Evolutionary conservation across 306 rosid genomes (phyloP).

Genomic region (Amphicarpaea edgeworthii): DNA sequence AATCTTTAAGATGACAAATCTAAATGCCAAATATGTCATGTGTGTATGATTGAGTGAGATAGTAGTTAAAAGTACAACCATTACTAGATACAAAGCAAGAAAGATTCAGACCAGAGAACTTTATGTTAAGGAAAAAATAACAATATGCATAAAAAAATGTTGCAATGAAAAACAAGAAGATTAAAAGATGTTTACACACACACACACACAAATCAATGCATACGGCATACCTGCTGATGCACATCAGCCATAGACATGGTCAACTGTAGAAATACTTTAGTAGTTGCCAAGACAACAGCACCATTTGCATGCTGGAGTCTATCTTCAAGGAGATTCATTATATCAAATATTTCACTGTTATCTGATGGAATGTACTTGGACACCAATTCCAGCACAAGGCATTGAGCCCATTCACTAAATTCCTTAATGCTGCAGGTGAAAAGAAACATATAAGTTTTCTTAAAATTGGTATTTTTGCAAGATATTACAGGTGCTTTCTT

Average conservation of each 20-base stretch:
- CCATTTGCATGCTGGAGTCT: conserved; percentile 99
- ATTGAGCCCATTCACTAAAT: conserved; percentile 98
- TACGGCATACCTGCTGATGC: conserved; percentile 96
- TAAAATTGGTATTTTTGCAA: conserved; percentile 22
- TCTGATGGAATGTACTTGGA: conserved; percentile 90
- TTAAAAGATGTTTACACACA: conserved; percentile 18
- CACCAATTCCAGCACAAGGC: conserved; percentile 88
- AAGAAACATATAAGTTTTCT: conserved; percentile 42
- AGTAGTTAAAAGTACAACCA: conserved; percentile 8
- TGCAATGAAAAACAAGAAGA: conserved; percentile 22
- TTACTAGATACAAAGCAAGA: conserved; percentile 30
- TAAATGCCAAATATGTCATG: conserved; percentile 29
- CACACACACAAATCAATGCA: conserved; percentile 24
- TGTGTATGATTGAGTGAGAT: conserved; percentile 10
- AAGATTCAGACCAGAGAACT: conserved; percentile 2
- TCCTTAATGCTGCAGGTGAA: conserved; percentile 82
- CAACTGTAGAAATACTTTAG: conserved; percentile 91
- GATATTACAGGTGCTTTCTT: conserved; percentile 26
- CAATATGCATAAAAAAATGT: neutral
- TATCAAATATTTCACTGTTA: conserved; percentile 89
- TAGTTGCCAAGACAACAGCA: conserved; percentile 97
- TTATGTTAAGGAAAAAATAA: conserved; percentile 1
- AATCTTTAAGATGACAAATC: conserved; percentile 21
- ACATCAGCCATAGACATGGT: conserved; percentile 98
- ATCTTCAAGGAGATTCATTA: conserved; percentile 99